Evolutionary conservation across 83 land plant genomes (phyloP).

Genomic region (Picea abies): DNA sequence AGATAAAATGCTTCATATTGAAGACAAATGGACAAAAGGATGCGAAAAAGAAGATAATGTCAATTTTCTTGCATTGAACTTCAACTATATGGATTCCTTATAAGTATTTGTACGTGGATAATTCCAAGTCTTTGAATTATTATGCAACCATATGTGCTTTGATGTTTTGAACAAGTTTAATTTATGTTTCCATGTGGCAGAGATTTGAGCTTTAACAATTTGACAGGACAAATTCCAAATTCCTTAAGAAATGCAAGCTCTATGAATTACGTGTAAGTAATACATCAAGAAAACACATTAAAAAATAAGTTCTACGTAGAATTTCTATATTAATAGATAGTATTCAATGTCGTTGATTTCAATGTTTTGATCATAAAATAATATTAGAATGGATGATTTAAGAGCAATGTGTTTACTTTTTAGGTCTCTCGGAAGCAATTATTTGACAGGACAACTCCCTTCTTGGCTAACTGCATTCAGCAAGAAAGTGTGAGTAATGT

Average conservation of each 20-base stretch:
- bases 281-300: not conserved
- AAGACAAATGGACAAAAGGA: not conserved
- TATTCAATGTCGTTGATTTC: not conserved
- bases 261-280: conserved; percentile 21
- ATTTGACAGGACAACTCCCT: conserved; percentile 5
- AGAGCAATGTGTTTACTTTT: not conserved
- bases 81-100: not conserved
- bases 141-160: no score
- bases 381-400: no score
- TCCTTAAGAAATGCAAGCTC: not conserved
- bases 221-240: conserved; percentile 23
- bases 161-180: no score
- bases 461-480: not conserved
- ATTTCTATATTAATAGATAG: no score
- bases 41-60: not conserved
- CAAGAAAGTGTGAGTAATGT: not conserved
- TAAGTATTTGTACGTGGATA: not conserved
- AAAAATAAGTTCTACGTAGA: not conserved
- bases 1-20: not conserved
- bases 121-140: no score
- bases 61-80: not conserved
- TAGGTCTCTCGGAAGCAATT: conserved; percentile 4
- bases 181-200: not conserved
- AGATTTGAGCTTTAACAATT: conserved; percentile 33
- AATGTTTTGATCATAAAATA: not conserved